Evolutionary conservation across 2,329 filamentous ascomycete species (phyloP).

Genomic region (Fusarium dimerum): DNA sequence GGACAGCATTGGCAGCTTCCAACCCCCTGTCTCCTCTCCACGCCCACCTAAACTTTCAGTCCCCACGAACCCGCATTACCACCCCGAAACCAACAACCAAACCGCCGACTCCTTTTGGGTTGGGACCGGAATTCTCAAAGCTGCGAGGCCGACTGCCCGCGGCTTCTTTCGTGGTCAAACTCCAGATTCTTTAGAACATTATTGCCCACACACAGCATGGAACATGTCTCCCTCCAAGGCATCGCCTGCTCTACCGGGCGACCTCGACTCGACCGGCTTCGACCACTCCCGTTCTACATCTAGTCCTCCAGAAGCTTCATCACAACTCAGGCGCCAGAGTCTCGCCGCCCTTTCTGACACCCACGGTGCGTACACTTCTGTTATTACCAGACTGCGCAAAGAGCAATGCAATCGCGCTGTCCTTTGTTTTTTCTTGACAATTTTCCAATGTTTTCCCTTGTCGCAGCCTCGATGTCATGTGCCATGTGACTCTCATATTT

Average conservation of each 20-base stretch:
- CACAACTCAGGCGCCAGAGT: conserved; percentile 24
- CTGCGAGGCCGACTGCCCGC: conserved; percentile 29
- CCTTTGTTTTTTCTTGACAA: neutral
- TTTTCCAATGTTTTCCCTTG: conserved; percentile 4
- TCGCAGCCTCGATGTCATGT: neutral
- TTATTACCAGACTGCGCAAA: neutral
- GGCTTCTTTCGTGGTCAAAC: conserved; percentile 17
- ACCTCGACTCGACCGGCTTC: conserved; percentile 29
- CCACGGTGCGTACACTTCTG: conserved; percentile 28
- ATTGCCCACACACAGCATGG: conserved; percentile 36
- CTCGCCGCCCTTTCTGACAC: conserved; percentile 31
- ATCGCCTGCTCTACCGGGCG: conserved; percentile 28
- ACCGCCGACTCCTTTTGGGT: conserved; percentile 21
- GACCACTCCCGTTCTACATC: conserved; percentile 27
- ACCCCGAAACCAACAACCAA: conserved; percentile 18
- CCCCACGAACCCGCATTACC: conserved; percentile 14
- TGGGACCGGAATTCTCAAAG: conserved; percentile 23
- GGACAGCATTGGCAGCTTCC: conserved; percentile 3
- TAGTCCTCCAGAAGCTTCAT: conserved; percentile 22
- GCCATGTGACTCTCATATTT: neutral
- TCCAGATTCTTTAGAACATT: conserved; percentile 23
- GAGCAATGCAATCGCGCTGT: neutral
- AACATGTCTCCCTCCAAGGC: conserved; percentile 36
- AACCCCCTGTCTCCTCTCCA: conserved; percentile 18
- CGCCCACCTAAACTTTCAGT: conserved; percentile 14